Conservation (phyloP, 768 basidiomycete species). For the Naganishia vishniacii region DNA sequence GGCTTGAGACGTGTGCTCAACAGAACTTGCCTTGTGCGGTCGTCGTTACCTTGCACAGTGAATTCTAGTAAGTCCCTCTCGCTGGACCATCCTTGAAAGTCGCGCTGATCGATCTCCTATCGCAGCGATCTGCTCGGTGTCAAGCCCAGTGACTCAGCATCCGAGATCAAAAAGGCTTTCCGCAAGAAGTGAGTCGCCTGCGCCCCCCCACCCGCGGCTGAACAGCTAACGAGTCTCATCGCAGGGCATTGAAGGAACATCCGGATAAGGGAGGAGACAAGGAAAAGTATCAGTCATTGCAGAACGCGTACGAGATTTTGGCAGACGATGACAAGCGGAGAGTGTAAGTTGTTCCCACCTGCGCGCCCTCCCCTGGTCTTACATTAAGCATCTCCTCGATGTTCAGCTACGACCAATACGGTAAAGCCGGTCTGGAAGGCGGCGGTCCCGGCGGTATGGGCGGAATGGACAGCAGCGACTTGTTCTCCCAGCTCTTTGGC, state of each 20-base stretch:
- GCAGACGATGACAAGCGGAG: constrained; percentile 59
- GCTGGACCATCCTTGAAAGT: not conserved
- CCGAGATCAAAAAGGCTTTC: constrained; percentile 87
- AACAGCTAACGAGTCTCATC: constrained; percentile 20
- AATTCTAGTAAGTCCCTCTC: constrained; percentile 40
- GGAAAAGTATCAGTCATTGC: constrained; percentile 80
- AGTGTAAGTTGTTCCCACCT: constrained; percentile 53
- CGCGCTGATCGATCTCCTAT: not conserved
- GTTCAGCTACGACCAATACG: constrained; percentile 74
- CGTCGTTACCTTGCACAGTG: constrained; percentile 29
- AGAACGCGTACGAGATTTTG: constrained; percentile 58
- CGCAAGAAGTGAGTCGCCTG: constrained; percentile 47
- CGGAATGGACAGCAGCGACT: constrained; percentile 52
- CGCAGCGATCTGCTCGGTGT: constrained; percentile 75
- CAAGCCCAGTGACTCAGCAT: constrained; percentile 62
- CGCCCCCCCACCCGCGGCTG: too few species aligned
- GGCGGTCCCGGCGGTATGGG: constrained; percentile 39
- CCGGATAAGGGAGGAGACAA: constrained; percentile 78
- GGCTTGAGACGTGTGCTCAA: not conserved
- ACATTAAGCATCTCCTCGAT: not conserved
- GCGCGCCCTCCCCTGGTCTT: constrained; percentile 1
- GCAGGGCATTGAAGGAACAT: constrained; percentile 81
- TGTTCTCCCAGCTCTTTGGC: constrained; percentile 42
- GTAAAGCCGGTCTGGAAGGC: constrained; percentile 88
- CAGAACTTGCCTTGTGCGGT: not conserved